These are phyloP conservation scores for Lichtheimia ornata DNA, from an alignment of 371 early-diverging fungal species.

Conservation along the genomic window DNA sequence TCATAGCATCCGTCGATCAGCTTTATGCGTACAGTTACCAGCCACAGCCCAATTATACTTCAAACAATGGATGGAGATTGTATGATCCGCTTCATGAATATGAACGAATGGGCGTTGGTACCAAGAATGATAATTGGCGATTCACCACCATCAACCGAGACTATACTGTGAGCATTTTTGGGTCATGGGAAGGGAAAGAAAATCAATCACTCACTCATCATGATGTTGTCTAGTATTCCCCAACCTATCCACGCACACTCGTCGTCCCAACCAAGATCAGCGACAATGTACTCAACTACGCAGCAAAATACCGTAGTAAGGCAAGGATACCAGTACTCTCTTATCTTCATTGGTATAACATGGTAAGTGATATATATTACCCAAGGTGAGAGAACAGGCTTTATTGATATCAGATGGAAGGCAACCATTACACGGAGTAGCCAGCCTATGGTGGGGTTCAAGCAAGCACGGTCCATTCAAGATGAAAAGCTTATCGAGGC, in stretches of 20 bases:
- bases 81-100: slow-evolving; percentile 85
- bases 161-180: slow-evolving; percentile 57
- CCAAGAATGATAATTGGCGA: slow-evolving; percentile 74
- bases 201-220: neutral
- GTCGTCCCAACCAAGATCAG: slow-evolving; percentile 89
- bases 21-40: slow-evolving; percentile 84
- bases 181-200: neutral
- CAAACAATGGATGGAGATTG: slow-evolving; percentile 66
- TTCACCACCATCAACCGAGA: slow-evolving; percentile 74
- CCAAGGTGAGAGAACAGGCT: no score
- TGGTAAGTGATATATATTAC: slow-evolving; percentile 29
- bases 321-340: slow-evolving; percentile 87
- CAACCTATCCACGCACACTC: slow-evolving; percentile 86
- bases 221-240: slow-evolving; percentile 60
- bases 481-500: slow-evolving; percentile 96
- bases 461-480: slow-evolving; percentile 91
- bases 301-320: slow-evolving; percentile 91
- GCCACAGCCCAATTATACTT: slow-evolving; percentile 52
- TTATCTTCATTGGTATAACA: slow-evolving; percentile 84
- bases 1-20: slow-evolving; percentile 64
- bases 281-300: slow-evolving; percentile 87
- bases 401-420: slow-evolving; percentile 26
- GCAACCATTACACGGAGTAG: slow-evolving; percentile 91
- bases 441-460: slow-evolving; percentile 95
- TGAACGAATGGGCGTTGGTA: slow-evolving; percentile 83